Percentiles rank a stretch among this genome's conserved stretches.
Conservation (phyloP, 1,284 basidiomycete genomes). For the Moniliella sp. region DNA sequence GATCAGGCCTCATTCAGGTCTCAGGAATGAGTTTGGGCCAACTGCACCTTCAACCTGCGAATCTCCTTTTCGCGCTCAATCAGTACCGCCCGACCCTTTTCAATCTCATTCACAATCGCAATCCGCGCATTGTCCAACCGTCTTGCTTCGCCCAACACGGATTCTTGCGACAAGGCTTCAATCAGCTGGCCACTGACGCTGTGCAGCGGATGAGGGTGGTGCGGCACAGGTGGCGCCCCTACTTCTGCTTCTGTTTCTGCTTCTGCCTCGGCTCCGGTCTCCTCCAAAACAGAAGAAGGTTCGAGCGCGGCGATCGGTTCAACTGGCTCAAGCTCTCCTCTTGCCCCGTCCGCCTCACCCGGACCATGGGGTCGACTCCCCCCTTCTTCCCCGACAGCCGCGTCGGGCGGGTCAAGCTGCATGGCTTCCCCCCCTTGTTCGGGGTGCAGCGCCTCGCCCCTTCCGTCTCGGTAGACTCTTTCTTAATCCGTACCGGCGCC, state of each 20-base stretch:
- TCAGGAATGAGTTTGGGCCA: conserved; percentile 21
- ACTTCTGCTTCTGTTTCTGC: no score
- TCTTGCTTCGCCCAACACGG: conserved; percentile 57
- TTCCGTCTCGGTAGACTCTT: no score
- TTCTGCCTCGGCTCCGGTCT: no score
- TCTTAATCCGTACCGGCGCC: no score
- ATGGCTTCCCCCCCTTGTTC: no score
- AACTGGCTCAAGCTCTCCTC: neutral
- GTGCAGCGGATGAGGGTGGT: conserved; percentile 25
- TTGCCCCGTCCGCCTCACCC: neutral
- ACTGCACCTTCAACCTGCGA: conserved; percentile 8
- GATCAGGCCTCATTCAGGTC: no score
- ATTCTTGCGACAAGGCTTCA: conserved; percentile 51
- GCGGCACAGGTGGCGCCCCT: no score
- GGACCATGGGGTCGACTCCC: neutral
- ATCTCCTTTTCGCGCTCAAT: conserved; percentile 29
- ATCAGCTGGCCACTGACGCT: conserved; percentile 22
- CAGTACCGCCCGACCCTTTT: conserved; percentile 22
- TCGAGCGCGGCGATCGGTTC: neutral
- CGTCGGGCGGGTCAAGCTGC: no score
- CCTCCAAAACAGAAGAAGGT: neutral
- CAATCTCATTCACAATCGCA: conserved; percentile 38
- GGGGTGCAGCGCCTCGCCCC: no score
- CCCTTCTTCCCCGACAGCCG: neutral
- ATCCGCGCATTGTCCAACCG: conserved; percentile 56